Percentiles rank a stretch among this genome's conserved stretches.
Conservation (phyloP, 805 yeast genomes). For the Hanseniaspora lachancei region DNA sequence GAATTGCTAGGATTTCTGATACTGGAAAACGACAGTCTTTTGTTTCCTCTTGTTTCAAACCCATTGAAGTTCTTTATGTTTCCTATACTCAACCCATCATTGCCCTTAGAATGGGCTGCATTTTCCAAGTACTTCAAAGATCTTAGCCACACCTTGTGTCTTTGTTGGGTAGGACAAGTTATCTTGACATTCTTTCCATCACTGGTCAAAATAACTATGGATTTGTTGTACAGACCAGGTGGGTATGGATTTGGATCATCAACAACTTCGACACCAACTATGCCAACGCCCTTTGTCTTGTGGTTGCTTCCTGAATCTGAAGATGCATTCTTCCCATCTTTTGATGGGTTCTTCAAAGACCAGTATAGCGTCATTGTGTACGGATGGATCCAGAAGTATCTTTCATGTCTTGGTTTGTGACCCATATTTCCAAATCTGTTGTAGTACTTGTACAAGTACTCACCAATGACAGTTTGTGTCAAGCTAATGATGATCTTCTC, state of each 20-base stretch:
- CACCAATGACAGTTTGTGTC: conserved; percentile 90
- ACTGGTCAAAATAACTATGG: conserved; percentile 61
- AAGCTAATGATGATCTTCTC: conserved; percentile 67
- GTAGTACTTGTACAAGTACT: conserved; percentile 72
- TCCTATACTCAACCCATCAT: not conserved
- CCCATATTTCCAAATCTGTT: conserved; percentile 57
- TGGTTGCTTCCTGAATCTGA: conserved; percentile 33
- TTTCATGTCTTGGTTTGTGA: conserved; percentile 63
- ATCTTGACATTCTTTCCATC: conserved; percentile 41
- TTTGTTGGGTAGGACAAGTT: conserved; percentile 75
- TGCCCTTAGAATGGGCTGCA: not conserved
- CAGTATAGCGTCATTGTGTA: conserved; percentile 82
- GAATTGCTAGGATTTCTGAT: not conserved
- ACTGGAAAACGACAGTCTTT: not conserved
- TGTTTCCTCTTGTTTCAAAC: conserved; percentile 22
- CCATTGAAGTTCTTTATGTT: conserved; percentile 17
- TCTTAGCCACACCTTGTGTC: conserved; percentile 86
- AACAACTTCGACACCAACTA: conserved; percentile 62
- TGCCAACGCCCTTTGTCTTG: conserved; percentile 68
- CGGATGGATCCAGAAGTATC: conserved; percentile 95
- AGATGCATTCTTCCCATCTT: conserved; percentile 33
- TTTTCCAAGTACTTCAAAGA: conserved; percentile 52
- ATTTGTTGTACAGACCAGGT: conserved; percentile 74
- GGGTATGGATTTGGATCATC: conserved; percentile 80
- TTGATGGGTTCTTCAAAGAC: conserved; percentile 68